phyloP scores from a whole-genome alignment of 31 red algal genomes.

The Bonnemaisonia californica region DNA sequence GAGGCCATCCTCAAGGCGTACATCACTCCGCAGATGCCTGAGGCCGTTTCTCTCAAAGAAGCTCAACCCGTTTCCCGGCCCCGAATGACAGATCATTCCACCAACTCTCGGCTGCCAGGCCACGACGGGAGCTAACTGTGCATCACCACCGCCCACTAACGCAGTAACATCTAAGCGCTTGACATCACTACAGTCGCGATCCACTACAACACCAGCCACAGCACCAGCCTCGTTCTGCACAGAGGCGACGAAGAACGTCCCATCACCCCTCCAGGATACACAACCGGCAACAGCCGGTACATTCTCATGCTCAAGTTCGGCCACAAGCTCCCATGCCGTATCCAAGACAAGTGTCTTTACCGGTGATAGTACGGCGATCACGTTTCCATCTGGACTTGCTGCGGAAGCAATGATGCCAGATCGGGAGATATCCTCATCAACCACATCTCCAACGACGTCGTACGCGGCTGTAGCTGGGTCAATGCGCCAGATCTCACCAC shows the following conservation, averaged over 20 bases:
- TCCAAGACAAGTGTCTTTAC: slow-evolving; percentile 45
- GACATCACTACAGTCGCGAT: slow-evolving; percentile 18
- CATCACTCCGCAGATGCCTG: slow-evolving; percentile 59
- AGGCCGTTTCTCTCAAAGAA: slow-evolving; percentile 75
- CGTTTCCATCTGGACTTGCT: slow-evolving; percentile 28
- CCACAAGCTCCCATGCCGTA: slow-evolving; percentile 30
- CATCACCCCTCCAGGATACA: slow-evolving; percentile 58
- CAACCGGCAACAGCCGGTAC: slow-evolving; percentile 8
- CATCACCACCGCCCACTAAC: neutral
- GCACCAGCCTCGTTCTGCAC: neutral
- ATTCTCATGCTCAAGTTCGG: slow-evolving; percentile 20
- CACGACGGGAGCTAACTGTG: neutral
- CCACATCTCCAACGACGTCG: slow-evolving; percentile 39
- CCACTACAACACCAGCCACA: slow-evolving; percentile 36
- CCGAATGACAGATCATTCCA: slow-evolving; percentile 38
- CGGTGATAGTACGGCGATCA: slow-evolving; percentile 39
- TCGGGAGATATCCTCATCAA: neutral
- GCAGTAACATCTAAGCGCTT: slow-evolving; percentile 16
- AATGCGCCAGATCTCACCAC: neutral
- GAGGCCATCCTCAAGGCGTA: neutral
- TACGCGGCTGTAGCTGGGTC: neutral
- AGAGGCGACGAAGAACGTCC: slow-evolving; percentile 37
- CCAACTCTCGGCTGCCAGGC: slow-evolving; percentile 59
- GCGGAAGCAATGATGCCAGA: slow-evolving; percentile 34
- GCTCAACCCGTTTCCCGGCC: neutral